Base-by-base conservation (phyloP, 148 eudicot species). In the Polygonum maritimum region DNA sequence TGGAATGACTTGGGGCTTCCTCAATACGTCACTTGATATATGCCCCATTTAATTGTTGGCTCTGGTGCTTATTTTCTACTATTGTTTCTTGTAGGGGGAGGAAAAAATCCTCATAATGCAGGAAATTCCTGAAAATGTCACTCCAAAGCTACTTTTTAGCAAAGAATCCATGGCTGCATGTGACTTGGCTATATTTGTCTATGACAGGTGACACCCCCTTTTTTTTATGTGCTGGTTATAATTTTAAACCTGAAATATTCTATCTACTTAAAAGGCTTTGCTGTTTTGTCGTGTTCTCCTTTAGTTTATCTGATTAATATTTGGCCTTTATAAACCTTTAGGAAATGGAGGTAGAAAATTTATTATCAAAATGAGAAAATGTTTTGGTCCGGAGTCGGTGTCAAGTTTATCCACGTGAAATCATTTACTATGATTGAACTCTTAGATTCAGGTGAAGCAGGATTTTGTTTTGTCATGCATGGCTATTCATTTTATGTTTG, bases 141-240 rank as follows among this genome's bases (percentile, higher is more conserved):
- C 88, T 69, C 78, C 84, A 40, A 85, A 74, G 47, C 80, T 91
- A 75, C 83, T 93, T 70, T 82, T 86, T 12, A 78, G 69, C 33
- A 91, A 82, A 83, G 98, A 91, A 75, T 84, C 89, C 58, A 81
- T 91, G 78, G 97, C 94, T 70, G 80, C 87, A 21, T 93, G 98
- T 75, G 97, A 93, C 69, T 80, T 91, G 21, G 97, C 97, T 55
- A 80, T 93, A 60, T 93, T 93, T 87, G 90, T 93, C 13, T 89
- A 93, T 87, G 94, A 93, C 82, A 91, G 97, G 98, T 89, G 70
- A 63, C 40, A 3, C 35, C 70, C 70, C 13, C 5, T 40, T 72
- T 47, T 16, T 19, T 72, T 5, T 51, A 22, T 9, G n/a, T 18
- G 49, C 48, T 39, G 48, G n/a, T 16, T 44, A 63, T 63, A 63